Evolutionary conservation across 257 asterid genomes (phyloP).

Genomic region (Nicotiana attenuata): DNA sequence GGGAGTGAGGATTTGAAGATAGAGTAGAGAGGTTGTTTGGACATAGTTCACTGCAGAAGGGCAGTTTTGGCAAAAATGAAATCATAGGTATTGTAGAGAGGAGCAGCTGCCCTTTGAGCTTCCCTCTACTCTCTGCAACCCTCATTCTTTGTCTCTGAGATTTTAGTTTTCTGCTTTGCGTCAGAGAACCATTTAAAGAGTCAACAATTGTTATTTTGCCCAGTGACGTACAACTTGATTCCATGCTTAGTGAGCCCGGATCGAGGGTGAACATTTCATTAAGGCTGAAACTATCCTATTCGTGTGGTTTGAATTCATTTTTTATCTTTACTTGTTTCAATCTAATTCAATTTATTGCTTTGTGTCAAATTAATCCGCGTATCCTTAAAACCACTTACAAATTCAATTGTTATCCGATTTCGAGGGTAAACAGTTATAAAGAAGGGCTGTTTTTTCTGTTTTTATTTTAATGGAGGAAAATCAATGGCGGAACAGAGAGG

Average conservation of each 20-base stretch:
- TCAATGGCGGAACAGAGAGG: conserved; percentile 31
- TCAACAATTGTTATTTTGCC: background rate
- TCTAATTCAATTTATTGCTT: too few relatives aligned
- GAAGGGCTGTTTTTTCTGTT: conserved; percentile 14
- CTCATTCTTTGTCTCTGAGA: background rate
- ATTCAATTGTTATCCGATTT: too few relatives aligned
- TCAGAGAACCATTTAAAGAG: too few relatives aligned
- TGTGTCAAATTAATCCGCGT: too few relatives aligned
- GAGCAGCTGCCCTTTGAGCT: background rate
- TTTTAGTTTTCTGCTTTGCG: background rate
- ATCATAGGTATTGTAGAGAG: background rate
- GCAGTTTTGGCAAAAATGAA: background rate
- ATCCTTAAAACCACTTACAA: too few relatives aligned
- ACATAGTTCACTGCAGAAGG: background rate
- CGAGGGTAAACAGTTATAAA: too few relatives aligned
- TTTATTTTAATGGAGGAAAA: background rate
- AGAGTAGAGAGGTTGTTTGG: background rate
- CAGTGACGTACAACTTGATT: background rate
- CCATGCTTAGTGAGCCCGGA: too few relatives aligned
- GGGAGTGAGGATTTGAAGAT: background rate
- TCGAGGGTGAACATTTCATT: too few relatives aligned
- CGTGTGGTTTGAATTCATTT: too few relatives aligned
- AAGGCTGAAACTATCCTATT: too few relatives aligned
- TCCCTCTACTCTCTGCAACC: too few relatives aligned
- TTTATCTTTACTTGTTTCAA: too few relatives aligned